These are phyloP conservation scores for Oenanthe javanica DNA, from an alignment of 140 eudicot species.

Conservation along the genomic window DNA sequence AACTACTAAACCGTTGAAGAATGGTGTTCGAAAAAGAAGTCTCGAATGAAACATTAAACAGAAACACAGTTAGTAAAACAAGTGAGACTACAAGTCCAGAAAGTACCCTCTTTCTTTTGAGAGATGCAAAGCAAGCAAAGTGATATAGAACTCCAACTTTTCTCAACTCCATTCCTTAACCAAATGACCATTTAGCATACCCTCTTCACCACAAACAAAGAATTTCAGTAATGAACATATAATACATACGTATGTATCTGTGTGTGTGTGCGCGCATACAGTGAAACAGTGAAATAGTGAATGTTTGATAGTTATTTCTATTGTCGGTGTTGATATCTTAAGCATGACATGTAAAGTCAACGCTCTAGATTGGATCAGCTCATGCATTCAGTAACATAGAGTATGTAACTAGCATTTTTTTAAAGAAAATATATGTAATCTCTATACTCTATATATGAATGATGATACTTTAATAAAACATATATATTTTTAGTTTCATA, in stretches of 20 bases:
- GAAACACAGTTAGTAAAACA: slow-evolving; percentile 27
- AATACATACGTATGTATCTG: neutral
- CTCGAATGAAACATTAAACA: slow-evolving; percentile 39
- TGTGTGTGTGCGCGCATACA: neutral
- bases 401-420: no score
- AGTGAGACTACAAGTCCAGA: slow-evolving; percentile 48
- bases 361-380: neutral
- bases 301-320: neutral
- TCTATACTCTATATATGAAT: no score
- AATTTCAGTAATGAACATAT: neutral
- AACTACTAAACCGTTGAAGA: slow-evolving; percentile 33
- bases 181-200: slow-evolving; percentile 12
- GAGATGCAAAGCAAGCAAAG: slow-evolving; percentile 27
- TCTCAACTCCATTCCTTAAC: slow-evolving; percentile 39
- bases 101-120: slow-evolving; percentile 53
- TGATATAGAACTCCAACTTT: slow-evolving; percentile 47
- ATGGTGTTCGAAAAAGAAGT: slow-evolving; percentile 38
- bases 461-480: no score
- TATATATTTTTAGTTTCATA: no score
- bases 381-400: neutral
- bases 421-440: no score
- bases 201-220: neutral
- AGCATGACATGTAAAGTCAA: neutral
- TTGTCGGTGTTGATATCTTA: neutral
- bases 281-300: neutral